phyloP scores from a whole-genome alignment of 1,284 basidiomycete species.

The Irpex sp. region DNA sequence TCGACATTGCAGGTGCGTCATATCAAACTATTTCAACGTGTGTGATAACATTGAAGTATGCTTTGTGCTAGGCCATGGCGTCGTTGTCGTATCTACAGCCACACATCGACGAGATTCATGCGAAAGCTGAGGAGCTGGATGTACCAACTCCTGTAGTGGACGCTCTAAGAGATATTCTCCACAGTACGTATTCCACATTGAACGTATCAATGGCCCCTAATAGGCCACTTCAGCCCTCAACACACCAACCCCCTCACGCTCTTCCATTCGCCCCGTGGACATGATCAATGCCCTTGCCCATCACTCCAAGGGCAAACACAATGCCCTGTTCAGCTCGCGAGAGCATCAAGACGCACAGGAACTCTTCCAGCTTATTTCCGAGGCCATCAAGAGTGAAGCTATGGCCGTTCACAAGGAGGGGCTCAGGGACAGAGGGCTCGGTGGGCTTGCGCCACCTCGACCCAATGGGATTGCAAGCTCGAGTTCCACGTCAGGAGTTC shows the following conservation, averaged over 20 bases:
- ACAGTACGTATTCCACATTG: conserved; percentile 39
- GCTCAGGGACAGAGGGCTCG: conserved; percentile 63
- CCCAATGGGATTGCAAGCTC: not conserved
- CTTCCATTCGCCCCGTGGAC: conserved; percentile 64
- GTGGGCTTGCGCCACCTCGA: conserved; percentile 34
- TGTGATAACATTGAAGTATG: not conserved
- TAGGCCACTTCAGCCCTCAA: conserved; percentile 55
- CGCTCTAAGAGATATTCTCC: conserved; percentile 64
- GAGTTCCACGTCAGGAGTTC: not conserved
- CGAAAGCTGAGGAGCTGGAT: conserved; percentile 71
- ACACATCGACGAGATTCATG: conserved; percentile 69
- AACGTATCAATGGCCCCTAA: conserved; percentile 11
- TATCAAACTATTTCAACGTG: not conserved
- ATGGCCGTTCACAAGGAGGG: conserved; percentile 61
- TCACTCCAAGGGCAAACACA: conserved; percentile 47
- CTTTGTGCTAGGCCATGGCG: conserved; percentile 65
- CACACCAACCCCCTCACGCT: conserved; percentile 53
- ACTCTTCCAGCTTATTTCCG: conserved; percentile 87
- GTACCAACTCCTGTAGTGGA: conserved; percentile 82
- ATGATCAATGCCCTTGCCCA: conserved; percentile 69
- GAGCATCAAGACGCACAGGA: conserved; percentile 97
- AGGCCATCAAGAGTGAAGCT: conserved; percentile 82
- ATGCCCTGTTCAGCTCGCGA: conserved; percentile 73
- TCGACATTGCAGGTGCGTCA: conserved; percentile 77
- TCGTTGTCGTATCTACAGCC: conserved; percentile 76